Evolutionary conservation across 2,329 filamentous ascomycete species (phyloP).

Genomic region (Pseudocercospora vitis): DNA sequence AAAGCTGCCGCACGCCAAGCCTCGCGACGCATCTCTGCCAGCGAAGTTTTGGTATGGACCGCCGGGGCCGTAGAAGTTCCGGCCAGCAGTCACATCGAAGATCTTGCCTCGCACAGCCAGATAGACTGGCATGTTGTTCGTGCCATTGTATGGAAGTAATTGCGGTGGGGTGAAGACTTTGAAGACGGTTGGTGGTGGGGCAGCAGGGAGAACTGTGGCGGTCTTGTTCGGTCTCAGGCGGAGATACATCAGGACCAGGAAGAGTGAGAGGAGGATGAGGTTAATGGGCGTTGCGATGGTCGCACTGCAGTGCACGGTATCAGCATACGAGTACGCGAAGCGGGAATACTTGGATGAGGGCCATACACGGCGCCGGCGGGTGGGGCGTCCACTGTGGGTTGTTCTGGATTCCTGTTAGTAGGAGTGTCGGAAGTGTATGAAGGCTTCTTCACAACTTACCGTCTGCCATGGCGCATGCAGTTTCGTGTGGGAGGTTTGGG

Average conservation of each 20-base stretch:
- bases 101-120: constrained; percentile 87
- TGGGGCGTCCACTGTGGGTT: constrained; percentile 12
- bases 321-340: constrained; percentile 4
- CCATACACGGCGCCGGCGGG: constrained; percentile 19
- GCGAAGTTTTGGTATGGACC: constrained; percentile 97
- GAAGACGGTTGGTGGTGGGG: constrained; percentile 74
- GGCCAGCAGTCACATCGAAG: constrained; percentile 83
- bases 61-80: constrained; percentile 94
- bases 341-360: background rate
- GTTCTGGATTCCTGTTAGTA: constrained; percentile 9
- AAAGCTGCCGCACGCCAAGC: constrained; percentile 87
- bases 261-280: constrained; percentile 59
- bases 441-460: constrained; percentile 7
- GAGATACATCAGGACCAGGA: constrained; percentile 58
- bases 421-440: constrained; percentile 8
- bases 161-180: constrained; percentile 80
- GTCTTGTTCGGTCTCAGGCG: constrained; percentile 58
- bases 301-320: constrained; percentile 44
- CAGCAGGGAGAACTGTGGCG: constrained; percentile 50
- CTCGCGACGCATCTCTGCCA: constrained; percentile 83
- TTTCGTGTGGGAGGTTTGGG: background rate
- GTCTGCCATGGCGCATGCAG: constrained; percentile 15
- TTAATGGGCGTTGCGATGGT: constrained; percentile 61
- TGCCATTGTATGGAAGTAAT: constrained; percentile 83
- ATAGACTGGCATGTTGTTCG: constrained; percentile 72